Evolutionary conservation across 805 yeast species (phyloP).

Genomic region (Kluyveromyces starmeri): DNA sequence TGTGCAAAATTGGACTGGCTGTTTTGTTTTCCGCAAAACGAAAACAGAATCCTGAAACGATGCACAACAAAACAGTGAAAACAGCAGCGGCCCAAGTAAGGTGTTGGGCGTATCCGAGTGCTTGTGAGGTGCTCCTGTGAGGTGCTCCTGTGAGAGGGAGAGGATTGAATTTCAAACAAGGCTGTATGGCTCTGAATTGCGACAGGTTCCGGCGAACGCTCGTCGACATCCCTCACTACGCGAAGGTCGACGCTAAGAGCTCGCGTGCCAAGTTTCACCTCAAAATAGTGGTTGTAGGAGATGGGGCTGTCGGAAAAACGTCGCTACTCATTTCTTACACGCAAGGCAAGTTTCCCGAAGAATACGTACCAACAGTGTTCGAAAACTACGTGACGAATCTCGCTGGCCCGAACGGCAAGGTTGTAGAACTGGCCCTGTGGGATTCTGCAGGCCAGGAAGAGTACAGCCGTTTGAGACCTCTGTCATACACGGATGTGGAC

Average conservation of each 20-base stretch:
- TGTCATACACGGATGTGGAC: conserved; percentile 73
- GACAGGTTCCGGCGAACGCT: conserved; percentile 10
- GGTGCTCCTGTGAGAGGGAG: too few relatives aligned
- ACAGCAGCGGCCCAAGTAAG: too few relatives aligned
- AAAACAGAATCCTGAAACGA: too few relatives aligned
- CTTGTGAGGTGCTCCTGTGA: too few relatives aligned
- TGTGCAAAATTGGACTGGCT: too few relatives aligned
- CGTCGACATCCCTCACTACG: conserved; percentile 23
- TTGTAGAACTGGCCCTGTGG: conserved; percentile 70
- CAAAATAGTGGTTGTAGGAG: conserved; percentile 78
- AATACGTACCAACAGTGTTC: conserved; percentile 75
- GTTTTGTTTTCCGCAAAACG: too few relatives aligned
- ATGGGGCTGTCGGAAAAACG: conserved; percentile 88
- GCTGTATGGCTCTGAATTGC: background rate
- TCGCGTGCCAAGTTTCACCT: conserved; percentile 31
- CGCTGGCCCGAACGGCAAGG: conserved; percentile 37
- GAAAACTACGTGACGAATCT: conserved; percentile 65
- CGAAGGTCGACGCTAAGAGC: conserved; percentile 16
- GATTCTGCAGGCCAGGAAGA: conserved; percentile 91
- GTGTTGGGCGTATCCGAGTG: too few relatives aligned
- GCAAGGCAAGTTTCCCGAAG: conserved; percentile 59
- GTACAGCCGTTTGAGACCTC: conserved; percentile 69
- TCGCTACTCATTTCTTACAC: conserved; percentile 59
- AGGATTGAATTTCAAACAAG: too few relatives aligned
- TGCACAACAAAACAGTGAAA: too few relatives aligned